Evolutionary conservation across 78 protist genomes (phyloP), one percentile per base, ranked within the genome.

Genomic region (Cavenderia fasciculata): DNA sequence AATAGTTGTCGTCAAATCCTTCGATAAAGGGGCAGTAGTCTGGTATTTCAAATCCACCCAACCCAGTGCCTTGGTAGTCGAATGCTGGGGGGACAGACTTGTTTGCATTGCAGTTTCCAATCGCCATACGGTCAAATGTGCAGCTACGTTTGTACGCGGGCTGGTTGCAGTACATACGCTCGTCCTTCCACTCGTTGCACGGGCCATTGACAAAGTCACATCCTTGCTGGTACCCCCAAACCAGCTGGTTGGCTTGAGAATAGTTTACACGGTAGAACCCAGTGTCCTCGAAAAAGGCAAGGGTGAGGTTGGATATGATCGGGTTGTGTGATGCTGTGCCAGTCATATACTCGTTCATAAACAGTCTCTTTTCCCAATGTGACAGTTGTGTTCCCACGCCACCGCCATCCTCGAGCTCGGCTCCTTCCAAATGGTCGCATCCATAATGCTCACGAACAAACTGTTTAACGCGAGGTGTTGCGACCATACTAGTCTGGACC

Each of bases 301-400:
- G 29, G 0, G 93, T 87, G 11, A 87, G 69, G 14, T 41, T 47
- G 25, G 93, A 74, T 4, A 87, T 51, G 0, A 74, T 47, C 31
- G 93, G 86, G 25, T 72, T n/a, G 29, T 40, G 25, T 6, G 73
- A 46, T 6, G 85, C 59, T 0, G 69, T 41, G 2, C 90, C 96
- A 5, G 87, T 68, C 94, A 94, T 94, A 23, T 65, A 62, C 43
- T 94, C 96, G 27, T 89, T 54, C 3, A 33, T 59, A 34, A 85
- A 43, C 21, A 66, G 61, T 29, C 92, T 11, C 36, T 69, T 27
- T 38, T 88, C 92, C 96, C 96, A 94, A 82, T 94, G 96, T 16
- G 86, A 68, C 36, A 47, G 16, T 0, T 54, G 87, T 1, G 96
- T 82, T 6, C 94, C 94, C 1, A 41, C 14, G 11, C 74, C 91